A percentile compares a stretch with the other conserved stretches of the same genome.
These are phyloP conservation scores for Dioscorea dumetorum DNA, from an alignment of 106 monocot genomes.

Conservation along the genomic window DNA sequence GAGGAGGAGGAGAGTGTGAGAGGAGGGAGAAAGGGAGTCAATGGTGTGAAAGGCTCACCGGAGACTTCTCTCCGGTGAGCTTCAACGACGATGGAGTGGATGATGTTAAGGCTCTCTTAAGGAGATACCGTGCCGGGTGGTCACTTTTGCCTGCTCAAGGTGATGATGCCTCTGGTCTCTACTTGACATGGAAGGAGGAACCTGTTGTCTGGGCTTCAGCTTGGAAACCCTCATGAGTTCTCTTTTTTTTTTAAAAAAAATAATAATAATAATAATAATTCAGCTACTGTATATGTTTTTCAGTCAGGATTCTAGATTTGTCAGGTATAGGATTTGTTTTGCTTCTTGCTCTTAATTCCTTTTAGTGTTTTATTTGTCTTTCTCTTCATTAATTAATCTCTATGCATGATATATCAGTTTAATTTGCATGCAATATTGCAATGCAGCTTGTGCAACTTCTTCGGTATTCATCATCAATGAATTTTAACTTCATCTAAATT, in stretches of 20 bases:
- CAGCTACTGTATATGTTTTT: background rate
- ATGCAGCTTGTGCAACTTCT: too few species aligned
- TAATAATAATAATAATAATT: background rate
- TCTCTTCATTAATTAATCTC: background rate
- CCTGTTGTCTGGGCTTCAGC: conserved; percentile 62
- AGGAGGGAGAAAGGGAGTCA: conserved; percentile 44
- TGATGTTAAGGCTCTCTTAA: conserved; percentile 42
- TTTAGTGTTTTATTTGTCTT: background rate
- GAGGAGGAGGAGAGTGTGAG: conserved; percentile 20
- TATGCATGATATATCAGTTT: background rate
- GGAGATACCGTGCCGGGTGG: conserved; percentile 39
- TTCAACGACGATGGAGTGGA: conserved; percentile 45
- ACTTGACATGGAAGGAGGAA: conserved; percentile 57
- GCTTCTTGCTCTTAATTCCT: too few species aligned
- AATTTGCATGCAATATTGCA: background rate
- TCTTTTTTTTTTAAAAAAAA: background rate
- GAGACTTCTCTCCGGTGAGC: conserved; percentile 13
- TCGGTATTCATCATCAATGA: too few species aligned
- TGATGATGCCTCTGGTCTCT: conserved; percentile 23
- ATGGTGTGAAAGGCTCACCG: conserved; percentile 31
- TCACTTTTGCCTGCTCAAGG: conserved; percentile 15
- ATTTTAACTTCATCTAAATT: too few species aligned
- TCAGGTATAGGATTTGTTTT: background rate
- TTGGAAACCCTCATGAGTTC: conserved; percentile 35
- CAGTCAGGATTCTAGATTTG: background rate